Evolutionary conservation across 345 rosid genomes (phyloP), one percentile per base, ranked within the genome.

Genomic region (Psidium friedrichsthalianum): DNA sequence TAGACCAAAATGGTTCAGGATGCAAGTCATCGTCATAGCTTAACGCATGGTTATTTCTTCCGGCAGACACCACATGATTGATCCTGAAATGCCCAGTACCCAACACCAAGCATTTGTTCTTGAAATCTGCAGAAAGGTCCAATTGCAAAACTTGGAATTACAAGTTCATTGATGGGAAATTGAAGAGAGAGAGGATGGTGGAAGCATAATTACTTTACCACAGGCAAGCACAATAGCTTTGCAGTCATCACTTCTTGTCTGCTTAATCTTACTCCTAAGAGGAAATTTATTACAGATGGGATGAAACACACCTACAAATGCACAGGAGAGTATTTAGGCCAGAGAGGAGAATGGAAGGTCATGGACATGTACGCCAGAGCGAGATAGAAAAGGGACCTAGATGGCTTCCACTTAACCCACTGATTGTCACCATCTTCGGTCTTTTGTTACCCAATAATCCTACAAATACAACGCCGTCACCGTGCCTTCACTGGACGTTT

Each of bases 21-120:
- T 9, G 6, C 42, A 52, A 24, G 84, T 55, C 44, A 82, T 82
- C 44, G 8, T 55, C 84, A 7, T 53, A 82, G 84, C 57, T 52
- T 55, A 21, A 52, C 8, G 24, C 84, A 53, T 29, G 44, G 57
- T 53, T 51, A 82, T 82, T 82, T 82, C 84, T 82, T 6, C 8
- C 8, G 55, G 93, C 91, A 84, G 97, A 90, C 52, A 93, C 59
- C 15, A 22, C 59, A 53, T 53, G 80, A 69, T 69, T 69, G 80
- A 18, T 69, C 80, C 47, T 69, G 47, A 0, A 18, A 69, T 69
- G 80, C 80, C 47, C 12, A 1, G 25, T 4, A 69, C 25, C 47
- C 80, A 36, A 69, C 25, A 69, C 36, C 80, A 47, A 32, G 80
- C 3, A 8, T 32, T 32, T 69, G 80, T 36, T 0, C 47, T 69